Base-by-base conservation (phyloP, 2,329 filamentous ascomycete genomes). In the Epichloe baconii region DNA sequence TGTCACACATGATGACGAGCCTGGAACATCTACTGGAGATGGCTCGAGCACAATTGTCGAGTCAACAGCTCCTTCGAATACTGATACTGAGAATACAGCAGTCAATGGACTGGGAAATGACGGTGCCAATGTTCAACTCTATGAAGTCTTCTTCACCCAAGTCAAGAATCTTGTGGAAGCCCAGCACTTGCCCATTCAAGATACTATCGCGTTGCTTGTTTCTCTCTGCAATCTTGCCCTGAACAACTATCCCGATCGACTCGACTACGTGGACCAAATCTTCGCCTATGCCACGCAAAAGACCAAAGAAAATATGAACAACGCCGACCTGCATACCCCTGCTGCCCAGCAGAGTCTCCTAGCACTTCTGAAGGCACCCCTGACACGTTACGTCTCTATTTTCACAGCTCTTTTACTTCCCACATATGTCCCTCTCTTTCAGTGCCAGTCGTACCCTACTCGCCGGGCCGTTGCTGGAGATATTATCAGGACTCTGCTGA, bases 71-170 rank as follows among this genome's bases (percentile, higher is more conserved):
- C 62, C 70, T 2, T 71, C 74, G 12, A 60, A 70, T 44, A 68
- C 75, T 12, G 72, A 75, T 4, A 72, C 72, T 0, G 72, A 77
- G 41, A 61, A 66, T 2, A 73, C 74, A 0, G 71, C 71, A 1
- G 70, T 71, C 41, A 75, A 80, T 48, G 73, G 70, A 26, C 65
- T 71, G 4, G 67, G 68, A 10, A 55, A 58, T 3, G 62, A 61
- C 14, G 59, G 85, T 1, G 77, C 83, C 49, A 84, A 88, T 60
- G 82, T 95, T 52, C 91, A 88, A 68, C 79, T 98, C 23, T 97
- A 97, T 66, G 90, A 97, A 68, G 88, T 97, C 53, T 98, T 97
- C 75, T 95, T 97, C 63, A 85, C 89, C 48, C 93, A 97, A 67
- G 93, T 97, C 55, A 86, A 94, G 63, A 90, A 91, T 61, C 74